Base-by-base conservation (phyloP, 768 basidiomycete genomes). In the Mycena indigotica region DNA sequence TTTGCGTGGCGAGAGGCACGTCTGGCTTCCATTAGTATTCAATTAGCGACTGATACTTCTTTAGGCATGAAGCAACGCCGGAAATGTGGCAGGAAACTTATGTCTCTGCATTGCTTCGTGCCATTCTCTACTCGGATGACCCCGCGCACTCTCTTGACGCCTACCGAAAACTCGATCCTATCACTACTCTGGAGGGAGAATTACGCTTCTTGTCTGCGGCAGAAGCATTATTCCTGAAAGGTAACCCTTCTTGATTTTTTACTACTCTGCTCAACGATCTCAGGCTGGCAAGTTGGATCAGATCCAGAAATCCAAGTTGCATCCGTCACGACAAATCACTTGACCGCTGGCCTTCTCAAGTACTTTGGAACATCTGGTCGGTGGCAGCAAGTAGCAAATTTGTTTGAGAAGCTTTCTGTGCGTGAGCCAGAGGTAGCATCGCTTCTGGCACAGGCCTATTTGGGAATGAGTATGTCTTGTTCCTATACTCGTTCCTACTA, bases 271-370 rank as follows among this genome's bases (percentile, higher is more conserved):
- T n/a, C 10, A 28, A 28, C 13, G 28, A 32, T 50, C n/a, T 28
- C 62, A 95, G 95, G 96, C 29, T 98, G 97, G 97, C 95, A 97
- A 69, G 91, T 98, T 6, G 97, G 96, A 2, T 97, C 95, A 0
- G 97, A 98, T 62, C 97, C 97, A 0, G 97, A 99, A 73, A 96
- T 98, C 23, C 97, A 99, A 69, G 96, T 99, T 15, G 97, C 97
- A 1, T 96, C 95, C 2, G 80, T 94, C 26, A 93, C 97, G 4
- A 95, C 95, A 23, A 99, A 99, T 70, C 97, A 98, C 70, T 82
- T 99, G 23, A 95, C 94, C 0, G 89, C 94, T 12, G 96, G 91
- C 0, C 83, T 98, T 64, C 84, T 98, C 79, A 98, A 98, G 69
- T 98, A 98, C 72, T 98, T 99, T 66, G 92, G 95, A 2, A 92